Conservation (phyloP, 2,329 filamentous ascomycete species). For the Diplodia scrobiculata region DNA sequence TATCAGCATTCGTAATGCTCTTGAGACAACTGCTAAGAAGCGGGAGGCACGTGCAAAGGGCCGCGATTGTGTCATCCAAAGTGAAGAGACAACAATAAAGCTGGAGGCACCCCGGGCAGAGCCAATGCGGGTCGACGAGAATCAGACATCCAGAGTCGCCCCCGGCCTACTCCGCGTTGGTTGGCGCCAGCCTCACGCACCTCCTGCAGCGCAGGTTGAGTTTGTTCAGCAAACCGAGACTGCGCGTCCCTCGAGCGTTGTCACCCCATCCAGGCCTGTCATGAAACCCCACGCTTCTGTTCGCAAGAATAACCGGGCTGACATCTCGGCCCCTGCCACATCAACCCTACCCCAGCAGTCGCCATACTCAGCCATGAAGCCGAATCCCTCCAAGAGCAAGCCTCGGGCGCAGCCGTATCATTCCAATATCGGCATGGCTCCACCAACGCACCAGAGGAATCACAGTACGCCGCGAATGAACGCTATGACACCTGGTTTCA, state of each 20-base stretch:
- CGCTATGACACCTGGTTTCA: conserved; percentile 6
- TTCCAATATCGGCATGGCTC: neutral
- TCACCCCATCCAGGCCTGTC: neutral
- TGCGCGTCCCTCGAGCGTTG: too few relatives aligned
- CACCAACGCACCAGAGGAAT: neutral
- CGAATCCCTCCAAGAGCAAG: neutral
- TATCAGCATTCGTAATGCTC: neutral
- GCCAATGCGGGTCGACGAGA: neutral
- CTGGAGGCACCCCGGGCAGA: neutral
- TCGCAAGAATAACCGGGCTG: neutral
- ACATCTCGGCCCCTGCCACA: neutral
- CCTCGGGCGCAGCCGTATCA: neutral
- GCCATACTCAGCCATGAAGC: neutral
- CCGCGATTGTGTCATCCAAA: neutral
- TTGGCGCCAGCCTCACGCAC: neutral
- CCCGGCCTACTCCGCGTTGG: neutral
- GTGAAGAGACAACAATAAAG: neutral
- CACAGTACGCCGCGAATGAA: conserved; percentile 1
- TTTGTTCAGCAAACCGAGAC: too few relatives aligned
- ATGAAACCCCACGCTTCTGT: neutral
- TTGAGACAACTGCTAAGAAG: neutral
- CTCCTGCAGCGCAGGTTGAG: neutral
- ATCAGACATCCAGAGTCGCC: neutral
- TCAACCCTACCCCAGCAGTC: neutral
- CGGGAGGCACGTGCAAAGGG: neutral